Evolutionary conservation across 805 yeast species (phyloP).

Genomic region (Candida ficus): DNA sequence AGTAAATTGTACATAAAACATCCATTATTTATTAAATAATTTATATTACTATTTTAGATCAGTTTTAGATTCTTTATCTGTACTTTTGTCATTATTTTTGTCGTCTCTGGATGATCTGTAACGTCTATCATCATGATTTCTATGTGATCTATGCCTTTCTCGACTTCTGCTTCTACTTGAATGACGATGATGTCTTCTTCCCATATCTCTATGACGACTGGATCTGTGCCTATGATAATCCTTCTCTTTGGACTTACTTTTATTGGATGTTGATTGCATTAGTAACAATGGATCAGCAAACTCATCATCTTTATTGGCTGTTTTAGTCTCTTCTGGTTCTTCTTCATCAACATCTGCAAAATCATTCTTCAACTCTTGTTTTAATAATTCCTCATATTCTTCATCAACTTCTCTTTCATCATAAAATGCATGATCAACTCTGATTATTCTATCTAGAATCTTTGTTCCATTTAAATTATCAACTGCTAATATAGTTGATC

Average conservation of each 20-base stretch:
- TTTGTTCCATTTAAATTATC: constrained; percentile 78
- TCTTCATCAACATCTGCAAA: constrained; percentile 14
- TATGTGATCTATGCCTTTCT: background rate
- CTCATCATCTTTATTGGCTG: constrained; percentile 13
- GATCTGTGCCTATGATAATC: background rate
- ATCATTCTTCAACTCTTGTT: constrained; percentile 29
- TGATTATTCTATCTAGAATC: constrained; percentile 43
- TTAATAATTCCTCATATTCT: constrained; percentile 38
- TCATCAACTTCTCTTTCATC: constrained; percentile 47
- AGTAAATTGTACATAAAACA: background rate
- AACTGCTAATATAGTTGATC: constrained; percentile 77
- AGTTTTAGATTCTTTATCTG: no score
- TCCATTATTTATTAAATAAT: no score
- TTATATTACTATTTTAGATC: no score
- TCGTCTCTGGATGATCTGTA: background rate
- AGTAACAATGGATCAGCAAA: constrained; percentile 23
- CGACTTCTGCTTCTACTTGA: background rate
- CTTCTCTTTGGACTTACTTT: background rate
- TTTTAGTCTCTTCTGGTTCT: background rate
- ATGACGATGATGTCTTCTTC: background rate
- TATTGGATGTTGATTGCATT: constrained; percentile 10
- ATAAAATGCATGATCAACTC: constrained; percentile 71
- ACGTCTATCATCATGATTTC: background rate
- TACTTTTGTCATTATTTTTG: background rate
- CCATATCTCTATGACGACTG: background rate